Conservation (phyloP, 2,329 filamentous ascomycete genomes). For the Claviceps fusiformis region DNA sequence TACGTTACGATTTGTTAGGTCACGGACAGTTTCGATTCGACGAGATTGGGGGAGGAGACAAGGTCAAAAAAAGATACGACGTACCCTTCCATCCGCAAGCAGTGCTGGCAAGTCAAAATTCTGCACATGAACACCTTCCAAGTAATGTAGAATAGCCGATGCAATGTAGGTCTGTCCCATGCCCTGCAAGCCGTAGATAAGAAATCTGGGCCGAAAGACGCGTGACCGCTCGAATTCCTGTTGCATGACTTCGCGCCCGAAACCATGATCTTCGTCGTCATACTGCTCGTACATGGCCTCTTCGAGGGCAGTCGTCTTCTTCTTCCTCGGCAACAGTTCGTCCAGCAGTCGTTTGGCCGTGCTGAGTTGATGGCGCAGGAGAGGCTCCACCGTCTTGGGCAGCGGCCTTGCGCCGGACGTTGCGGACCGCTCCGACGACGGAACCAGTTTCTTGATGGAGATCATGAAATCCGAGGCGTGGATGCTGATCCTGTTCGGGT, state of each 20-base stretch:
- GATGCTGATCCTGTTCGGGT: constrained; percentile 71
- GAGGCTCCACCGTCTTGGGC: constrained; percentile 64
- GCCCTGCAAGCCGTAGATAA: constrained; percentile 68
- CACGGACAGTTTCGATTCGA: background rate
- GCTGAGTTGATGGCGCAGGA: constrained; percentile 60
- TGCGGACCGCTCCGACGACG: constrained; percentile 82
- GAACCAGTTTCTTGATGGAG: constrained; percentile 89
- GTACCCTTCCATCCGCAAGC: constrained; percentile 66
- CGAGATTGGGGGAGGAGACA: background rate
- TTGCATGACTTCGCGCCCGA: constrained; percentile 63
- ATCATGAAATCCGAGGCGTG: constrained; percentile 95
- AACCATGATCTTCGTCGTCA: constrained; percentile 68
- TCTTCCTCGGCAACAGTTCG: constrained; percentile 67
- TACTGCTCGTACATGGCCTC: constrained; percentile 88
- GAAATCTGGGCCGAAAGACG: constrained; percentile 74
- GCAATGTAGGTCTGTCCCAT: constrained; percentile 93
- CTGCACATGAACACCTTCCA: constrained; percentile 89
- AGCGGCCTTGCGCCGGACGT: constrained; percentile 73
- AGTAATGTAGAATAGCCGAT: constrained; percentile 72
- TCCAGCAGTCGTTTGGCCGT: constrained; percentile 59
- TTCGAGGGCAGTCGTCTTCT: constrained; percentile 77
- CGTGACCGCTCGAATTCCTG: constrained; percentile 77
- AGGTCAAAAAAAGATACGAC: constrained; percentile 12
- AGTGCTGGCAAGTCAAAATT: constrained; percentile 85
- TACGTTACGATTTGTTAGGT: constrained; percentile 17